Percentiles rank a stretch among this genome's conserved stretches.
phyloP scores from a whole-genome alignment of 2,329 filamentous ascomycete genomes.

The Phaeomoniella chlamydospora region DNA sequence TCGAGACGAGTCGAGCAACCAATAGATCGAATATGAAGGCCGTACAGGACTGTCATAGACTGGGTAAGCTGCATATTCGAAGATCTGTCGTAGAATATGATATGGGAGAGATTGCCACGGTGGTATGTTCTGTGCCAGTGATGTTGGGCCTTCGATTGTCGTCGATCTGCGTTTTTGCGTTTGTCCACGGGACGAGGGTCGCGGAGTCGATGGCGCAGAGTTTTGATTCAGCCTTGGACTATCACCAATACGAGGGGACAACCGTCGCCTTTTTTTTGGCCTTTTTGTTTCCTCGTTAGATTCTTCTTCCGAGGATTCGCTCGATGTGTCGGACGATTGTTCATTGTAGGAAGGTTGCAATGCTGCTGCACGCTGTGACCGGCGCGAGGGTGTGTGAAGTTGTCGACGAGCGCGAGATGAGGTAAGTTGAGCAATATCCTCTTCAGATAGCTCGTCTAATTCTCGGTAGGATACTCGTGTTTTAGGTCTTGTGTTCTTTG shows the following conservation, averaged over 20 bases:
- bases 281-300: neutral
- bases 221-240: neutral
- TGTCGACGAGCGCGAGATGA: neutral
- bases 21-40: slow-evolving; percentile 32
- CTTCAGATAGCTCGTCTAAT: neutral
- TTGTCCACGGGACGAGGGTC: neutral
- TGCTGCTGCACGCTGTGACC: neutral
- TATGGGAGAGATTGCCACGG: slow-evolving; percentile 52
- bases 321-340: neutral
- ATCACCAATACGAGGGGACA: neutral
- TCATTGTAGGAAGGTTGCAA: neutral
- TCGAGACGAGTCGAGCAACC: slow-evolving; percentile 50
- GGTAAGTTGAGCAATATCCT: neutral
- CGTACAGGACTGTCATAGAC: slow-evolving; percentile 34
- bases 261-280: neutral
- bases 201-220: neutral
- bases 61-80: slow-evolving; percentile 50
- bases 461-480: neutral
- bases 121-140: slow-evolving; percentile 21
- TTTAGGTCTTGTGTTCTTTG: neutral
- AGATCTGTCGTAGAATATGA: slow-evolving; percentile 54
- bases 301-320: neutral
- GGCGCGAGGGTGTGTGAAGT: neutral
- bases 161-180: neutral
- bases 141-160: neutral